Evolutionary conservation across 352 stramenopile species (phyloP), one percentile per base, ranked within the genome.

Genomic region (Globisporangium rhizosaccharum): DNA sequence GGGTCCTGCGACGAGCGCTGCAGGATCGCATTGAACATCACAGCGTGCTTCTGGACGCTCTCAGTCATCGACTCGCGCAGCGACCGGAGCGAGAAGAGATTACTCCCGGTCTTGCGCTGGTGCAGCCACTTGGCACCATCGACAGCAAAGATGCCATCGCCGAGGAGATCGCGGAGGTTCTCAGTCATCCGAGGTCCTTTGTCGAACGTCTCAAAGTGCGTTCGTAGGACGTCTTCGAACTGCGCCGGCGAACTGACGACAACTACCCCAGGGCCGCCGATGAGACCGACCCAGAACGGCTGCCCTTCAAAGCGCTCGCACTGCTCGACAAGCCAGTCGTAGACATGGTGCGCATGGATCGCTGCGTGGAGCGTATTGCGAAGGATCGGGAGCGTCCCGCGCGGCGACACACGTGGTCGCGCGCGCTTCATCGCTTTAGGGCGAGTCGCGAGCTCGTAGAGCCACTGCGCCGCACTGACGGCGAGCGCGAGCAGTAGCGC

Each of bases 211-310:
- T 63, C 49, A 25, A 67, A 70, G 15, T 70, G 63, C 25, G 59
- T 70, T 41, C 54, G 54, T n/a, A 64, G 47, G 1, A 70, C 42
- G 8, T 70, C 63, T 63, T 70, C 63, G 10, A 70, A 66, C 2
- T 41, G 45, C 37, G 67, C 55, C 0, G 61, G 59, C 0, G 53
- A 41, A 7, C 37, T 67, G 8, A 63, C 37, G 36, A 70, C 63
- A 4, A 59, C 49, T 9, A 48, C 18, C 2, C 26, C 15, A 2
- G 63, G 52, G 10, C 17, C 46, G 17, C 46, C 53, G 0, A 63
- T 7, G 17, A 63, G 17, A 2, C 30, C 17, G 28, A 67, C n/a
- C 45, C 50, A 57, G 46, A 47, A 70, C 18, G 63, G 28, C 36
- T 55, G 28, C 0, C 61, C 37, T 0, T 39, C 4, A 18, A 66